Evolutionary conservation across 2,329 filamentous ascomycete species (phyloP).

Genomic region (Ascomycota sp.): DNA sequence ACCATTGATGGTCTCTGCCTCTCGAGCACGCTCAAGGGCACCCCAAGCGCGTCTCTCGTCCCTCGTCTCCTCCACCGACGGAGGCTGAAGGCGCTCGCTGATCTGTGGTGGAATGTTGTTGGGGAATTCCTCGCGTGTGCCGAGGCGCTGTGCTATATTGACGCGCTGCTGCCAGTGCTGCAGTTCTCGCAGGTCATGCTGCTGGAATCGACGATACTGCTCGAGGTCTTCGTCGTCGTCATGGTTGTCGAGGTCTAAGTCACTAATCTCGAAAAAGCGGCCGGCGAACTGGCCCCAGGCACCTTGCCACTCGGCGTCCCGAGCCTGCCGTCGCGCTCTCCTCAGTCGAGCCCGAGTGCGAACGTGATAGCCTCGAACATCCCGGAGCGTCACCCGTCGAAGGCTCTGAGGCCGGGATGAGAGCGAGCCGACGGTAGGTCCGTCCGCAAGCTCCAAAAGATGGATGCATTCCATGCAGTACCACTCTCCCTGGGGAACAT

Average conservation of each 20-base stretch:
- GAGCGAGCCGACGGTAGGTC: slow-evolving; percentile 1
- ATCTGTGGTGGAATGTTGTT: slow-evolving; percentile 36
- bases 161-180: slow-evolving; percentile 70
- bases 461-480: slow-evolving; percentile 71
- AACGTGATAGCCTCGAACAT: slow-evolving; percentile 15
- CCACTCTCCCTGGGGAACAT: slow-evolving; percentile 61
- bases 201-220: slow-evolving; percentile 31
- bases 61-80: slow-evolving; percentile 41
- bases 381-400: slow-evolving; percentile 12
- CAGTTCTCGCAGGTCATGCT: slow-evolving; percentile 35
- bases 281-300: slow-evolving; percentile 52
- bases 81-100: slow-evolving; percentile 39
- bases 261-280: slow-evolving; percentile 36
- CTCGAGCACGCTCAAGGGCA: slow-evolving; percentile 67
- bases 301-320: slow-evolving; percentile 72
- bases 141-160: slow-evolving; percentile 61
- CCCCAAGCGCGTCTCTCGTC: slow-evolving; percentile 81
- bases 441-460: slow-evolving; percentile 17
- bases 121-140: slow-evolving; percentile 52
- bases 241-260: slow-evolving; percentile 19
- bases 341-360: slow-evolving; percentile 39
- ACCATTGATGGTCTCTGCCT: slow-evolving; percentile 31
- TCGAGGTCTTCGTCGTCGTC: slow-evolving; percentile 45
- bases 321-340: slow-evolving; percentile 36
- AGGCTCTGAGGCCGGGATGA: slow-evolving; percentile 8